Percentiles rank a stretch among this genome's conserved stretches.
These are phyloP conservation scores for Trichopus zeylanicus DNA, from an alignment of 116 monocot genomes.

Conservation along the genomic window DNA sequence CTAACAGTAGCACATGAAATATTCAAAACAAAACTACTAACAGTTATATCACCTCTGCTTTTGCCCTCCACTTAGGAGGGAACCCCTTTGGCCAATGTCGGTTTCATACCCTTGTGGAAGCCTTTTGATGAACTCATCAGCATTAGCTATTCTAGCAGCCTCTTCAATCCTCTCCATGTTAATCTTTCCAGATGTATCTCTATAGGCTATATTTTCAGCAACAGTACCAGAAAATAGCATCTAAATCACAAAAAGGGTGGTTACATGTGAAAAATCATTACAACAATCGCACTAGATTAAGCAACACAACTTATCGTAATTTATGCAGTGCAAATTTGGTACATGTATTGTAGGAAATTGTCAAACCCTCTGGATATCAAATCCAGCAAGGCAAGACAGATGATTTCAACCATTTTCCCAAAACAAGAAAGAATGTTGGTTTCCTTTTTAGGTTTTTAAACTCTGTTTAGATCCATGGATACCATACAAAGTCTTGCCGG, in stretches of 20 bases:
- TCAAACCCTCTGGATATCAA: no score
- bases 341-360: no score
- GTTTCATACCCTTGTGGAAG: slow-evolving; percentile 66
- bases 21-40: neutral
- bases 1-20: neutral
- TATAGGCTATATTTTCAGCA: slow-evolving; percentile 88
- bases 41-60: slow-evolving; percentile 47
- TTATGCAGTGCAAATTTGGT: no score
- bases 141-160: slow-evolving; percentile 78
- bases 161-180: slow-evolving; percentile 48
- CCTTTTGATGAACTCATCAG: slow-evolving; percentile 66
- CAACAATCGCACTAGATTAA: neutral
- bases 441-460: no score
- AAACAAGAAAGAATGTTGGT: no score
- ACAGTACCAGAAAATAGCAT: slow-evolving; percentile 77
- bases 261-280: neutral
- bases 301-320: no score
- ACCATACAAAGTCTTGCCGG: no score
- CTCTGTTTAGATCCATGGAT: no score
- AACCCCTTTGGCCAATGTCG: slow-evolving; percentile 66
- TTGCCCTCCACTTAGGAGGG: slow-evolving; percentile 86
- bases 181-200: slow-evolving; percentile 30
- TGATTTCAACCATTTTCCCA: no score
- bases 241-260: slow-evolving; percentile 15
- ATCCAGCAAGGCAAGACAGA: no score